Percentiles rank a stretch among this genome's conserved stretches.
These are phyloP conservation scores for Hemileccinum impolitum DNA, from an alignment of 768 basidiomycete genomes.

Conservation along the genomic window DNA sequence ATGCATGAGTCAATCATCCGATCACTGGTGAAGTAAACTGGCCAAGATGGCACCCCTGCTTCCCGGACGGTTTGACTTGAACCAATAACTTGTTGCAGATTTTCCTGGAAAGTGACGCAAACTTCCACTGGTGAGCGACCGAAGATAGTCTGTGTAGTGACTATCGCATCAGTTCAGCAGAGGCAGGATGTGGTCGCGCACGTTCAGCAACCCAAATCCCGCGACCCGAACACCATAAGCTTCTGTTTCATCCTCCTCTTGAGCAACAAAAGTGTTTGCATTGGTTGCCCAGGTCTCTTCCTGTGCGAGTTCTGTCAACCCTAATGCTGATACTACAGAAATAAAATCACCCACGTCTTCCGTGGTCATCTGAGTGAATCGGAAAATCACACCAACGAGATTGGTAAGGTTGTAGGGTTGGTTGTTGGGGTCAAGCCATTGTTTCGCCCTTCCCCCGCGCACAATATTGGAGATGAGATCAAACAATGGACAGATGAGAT, in stretches of 20 bases:
- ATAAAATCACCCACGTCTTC: conserved; percentile 64
- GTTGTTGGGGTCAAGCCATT: conserved; percentile 51
- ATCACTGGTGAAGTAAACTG: conserved; percentile 16
- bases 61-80: conserved; percentile 56
- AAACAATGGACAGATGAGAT: conserved; percentile 73
- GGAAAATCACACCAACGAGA: conserved; percentile 56
- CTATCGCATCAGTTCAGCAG: conserved; percentile 1
- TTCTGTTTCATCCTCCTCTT: conserved; percentile 91
- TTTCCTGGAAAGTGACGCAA: conserved; percentile 49
- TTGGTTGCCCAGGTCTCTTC: conserved; percentile 90
- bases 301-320: conserved; percentile 38
- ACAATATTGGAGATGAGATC: conserved; percentile 73
- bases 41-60: conserved; percentile 63
- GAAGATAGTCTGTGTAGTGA: conserved; percentile 48
- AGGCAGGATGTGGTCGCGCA: conserved; percentile 30
- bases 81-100: conserved; percentile 51
- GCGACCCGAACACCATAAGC: conserved; percentile 80
- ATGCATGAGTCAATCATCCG: conserved; percentile 2
- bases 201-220: conserved; percentile 79
- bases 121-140: conserved; percentile 52
- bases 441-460: conserved; percentile 60
- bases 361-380: conserved; percentile 80
- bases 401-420: conserved; percentile 39
- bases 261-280: conserved; percentile 88
- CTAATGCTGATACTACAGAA: not conserved